Conservation (phyloP, 2,329 filamentous ascomycete genomes). For the Laburnicola sp. region DNA sequence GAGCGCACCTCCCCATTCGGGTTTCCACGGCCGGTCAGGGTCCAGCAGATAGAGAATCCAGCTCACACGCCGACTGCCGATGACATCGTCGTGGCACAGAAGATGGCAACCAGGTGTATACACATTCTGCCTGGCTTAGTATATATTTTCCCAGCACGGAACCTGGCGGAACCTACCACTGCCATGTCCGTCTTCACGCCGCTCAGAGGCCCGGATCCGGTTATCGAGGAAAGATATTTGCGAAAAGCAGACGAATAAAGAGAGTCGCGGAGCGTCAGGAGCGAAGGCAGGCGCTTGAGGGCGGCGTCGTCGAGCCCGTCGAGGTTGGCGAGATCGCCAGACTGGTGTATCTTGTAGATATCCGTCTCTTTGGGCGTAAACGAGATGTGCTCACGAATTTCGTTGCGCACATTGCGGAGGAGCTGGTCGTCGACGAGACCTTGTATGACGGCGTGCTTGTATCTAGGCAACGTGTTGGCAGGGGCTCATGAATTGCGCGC, state of each 20-base stretch:
- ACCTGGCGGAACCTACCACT: conserved; percentile 56
- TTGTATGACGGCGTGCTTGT: conserved; percentile 90
- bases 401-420: conserved; percentile 80
- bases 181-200: conserved; percentile 98
- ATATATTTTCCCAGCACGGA: neutral
- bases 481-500: neutral
- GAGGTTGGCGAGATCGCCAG: conserved; percentile 93
- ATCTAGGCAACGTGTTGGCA: conserved; percentile 51
- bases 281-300: conserved; percentile 80
- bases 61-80: conserved; percentile 92
- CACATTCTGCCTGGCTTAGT: conserved; percentile 62
- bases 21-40: conserved; percentile 86
- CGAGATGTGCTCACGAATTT: conserved; percentile 86
- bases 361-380: conserved; percentile 99
- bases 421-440: conserved; percentile 77
- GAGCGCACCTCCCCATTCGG: conserved; percentile 89
- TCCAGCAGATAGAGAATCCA: conserved; percentile 97
- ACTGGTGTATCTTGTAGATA: conserved; percentile 99
- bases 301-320: conserved; percentile 89
- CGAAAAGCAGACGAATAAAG: conserved; percentile 90
- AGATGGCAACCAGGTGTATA: conserved; percentile 96
- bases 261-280: conserved; percentile 90
- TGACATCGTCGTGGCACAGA: conserved; percentile 97
- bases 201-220: conserved; percentile 81
- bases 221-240: conserved; percentile 83